Percentiles rank a stretch among this genome's conserved stretches.
Conservation (phyloP, 1,284 basidiomycete genomes). For the Trichosporon ovoides region DNA sequence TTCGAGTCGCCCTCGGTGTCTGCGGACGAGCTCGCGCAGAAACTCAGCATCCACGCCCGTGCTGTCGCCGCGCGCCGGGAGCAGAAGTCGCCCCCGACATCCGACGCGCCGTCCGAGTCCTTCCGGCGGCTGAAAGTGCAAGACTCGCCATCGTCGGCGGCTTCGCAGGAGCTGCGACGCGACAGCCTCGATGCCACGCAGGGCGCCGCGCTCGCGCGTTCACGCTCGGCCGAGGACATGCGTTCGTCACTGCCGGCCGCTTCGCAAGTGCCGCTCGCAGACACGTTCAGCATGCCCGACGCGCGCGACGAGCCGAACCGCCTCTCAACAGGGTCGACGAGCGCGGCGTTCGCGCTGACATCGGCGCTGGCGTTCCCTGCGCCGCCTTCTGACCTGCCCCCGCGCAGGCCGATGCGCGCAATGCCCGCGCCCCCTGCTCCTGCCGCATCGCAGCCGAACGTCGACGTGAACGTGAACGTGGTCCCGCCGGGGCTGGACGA, state of each 20-base stretch:
- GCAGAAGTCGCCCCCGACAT: not conserved
- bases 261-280: not conserved
- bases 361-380: conserved; percentile 15
- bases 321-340: not conserved
- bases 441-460: not conserved
- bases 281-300: not conserved
- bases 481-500: not conserved
- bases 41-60: conserved; percentile 21
- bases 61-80: conserved; percentile 7
- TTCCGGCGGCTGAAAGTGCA: not conserved
- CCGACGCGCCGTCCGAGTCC: not conserved
- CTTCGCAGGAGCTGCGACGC: conserved; percentile 8
- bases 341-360: not conserved
- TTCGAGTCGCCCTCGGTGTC: conserved; percentile 19
- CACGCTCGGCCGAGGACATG: conserved; percentile 9
- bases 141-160: not conserved
- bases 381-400: conserved; percentile 16
- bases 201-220: conserved; percentile 9
- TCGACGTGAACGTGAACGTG: not conserved
- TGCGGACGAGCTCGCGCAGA: conserved; percentile 28
- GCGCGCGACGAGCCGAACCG: not conserved
- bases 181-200: conserved; percentile 8
- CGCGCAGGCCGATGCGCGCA: not conserved
- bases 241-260: not conserved
- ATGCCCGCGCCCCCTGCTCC: not conserved